Conservation (phyloP, 1,284 basidiomycete genomes). For the Fistulinella cinereoalba region DNA sequence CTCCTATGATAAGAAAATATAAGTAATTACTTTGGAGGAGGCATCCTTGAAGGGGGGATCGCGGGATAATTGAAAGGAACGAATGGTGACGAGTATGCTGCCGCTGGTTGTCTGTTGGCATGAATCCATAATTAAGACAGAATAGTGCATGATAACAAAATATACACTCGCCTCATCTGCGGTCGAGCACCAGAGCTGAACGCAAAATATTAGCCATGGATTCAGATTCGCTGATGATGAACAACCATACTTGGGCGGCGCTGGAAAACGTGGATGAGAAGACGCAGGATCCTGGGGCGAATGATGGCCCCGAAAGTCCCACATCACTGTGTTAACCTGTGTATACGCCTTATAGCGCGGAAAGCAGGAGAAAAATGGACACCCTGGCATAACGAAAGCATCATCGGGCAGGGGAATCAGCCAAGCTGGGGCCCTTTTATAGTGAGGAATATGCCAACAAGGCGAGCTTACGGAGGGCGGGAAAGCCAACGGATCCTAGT, state of each 20-base stretch:
- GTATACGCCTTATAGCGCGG: constrained; percentile 35
- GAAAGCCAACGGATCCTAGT: constrained; percentile 25
- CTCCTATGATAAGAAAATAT: not conserved
- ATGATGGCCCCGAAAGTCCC: constrained; percentile 26
- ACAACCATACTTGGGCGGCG: constrained; percentile 17
- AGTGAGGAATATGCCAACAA: constrained; percentile 8
- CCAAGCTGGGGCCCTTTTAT: constrained; percentile 22
- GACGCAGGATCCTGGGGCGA: constrained; percentile 11
- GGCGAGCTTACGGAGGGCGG: constrained; percentile 19
- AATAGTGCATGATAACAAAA: not conserved
- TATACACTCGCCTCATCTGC: constrained; percentile 16
- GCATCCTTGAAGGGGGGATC: constrained; percentile 13
- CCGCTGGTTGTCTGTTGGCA: constrained; percentile 19
- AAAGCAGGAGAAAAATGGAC: constrained; percentile 31
- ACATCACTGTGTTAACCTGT: constrained; percentile 30
- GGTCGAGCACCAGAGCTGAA: constrained; percentile 11
- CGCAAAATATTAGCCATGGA: constrained; percentile 3
- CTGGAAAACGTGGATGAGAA: constrained; percentile 17
- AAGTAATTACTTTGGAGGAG: constrained; percentile 19
- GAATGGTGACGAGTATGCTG: constrained; percentile 18
- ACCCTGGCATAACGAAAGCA: constrained; percentile 28
- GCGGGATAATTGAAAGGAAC: constrained; percentile 16
- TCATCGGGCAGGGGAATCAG: constrained; percentile 4
- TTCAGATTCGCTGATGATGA: not conserved
- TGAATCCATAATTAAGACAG: not conserved